Percentiles rank a stretch among this genome's conserved stretches.
Conservation (phyloP, 163 green algal species). For the Volvox carteri region DNA sequence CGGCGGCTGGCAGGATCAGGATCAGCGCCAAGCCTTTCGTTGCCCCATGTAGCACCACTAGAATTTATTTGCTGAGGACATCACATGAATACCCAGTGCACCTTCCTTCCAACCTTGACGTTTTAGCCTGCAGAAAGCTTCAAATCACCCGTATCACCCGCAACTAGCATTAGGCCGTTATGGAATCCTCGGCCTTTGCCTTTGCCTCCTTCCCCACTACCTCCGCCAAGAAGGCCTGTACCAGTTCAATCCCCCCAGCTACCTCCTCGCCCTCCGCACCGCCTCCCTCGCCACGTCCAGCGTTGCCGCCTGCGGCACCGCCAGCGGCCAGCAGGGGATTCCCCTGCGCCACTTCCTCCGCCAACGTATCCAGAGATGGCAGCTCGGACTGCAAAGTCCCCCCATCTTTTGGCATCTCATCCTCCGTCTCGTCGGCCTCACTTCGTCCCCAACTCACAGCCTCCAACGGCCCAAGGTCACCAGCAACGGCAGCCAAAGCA, state of each 20-base stretch:
- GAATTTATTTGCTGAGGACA: no score
- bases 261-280: neutral
- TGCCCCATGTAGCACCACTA: no score
- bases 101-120: no score
- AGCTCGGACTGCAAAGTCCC: neutral
- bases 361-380: neutral
- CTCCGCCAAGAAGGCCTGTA: constrained; percentile 3
- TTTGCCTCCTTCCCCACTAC: neutral
- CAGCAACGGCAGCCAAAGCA: no score
- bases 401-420: neutral
- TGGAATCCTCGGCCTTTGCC: neutral
- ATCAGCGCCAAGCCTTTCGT: no score
- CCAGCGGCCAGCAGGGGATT: neutral
- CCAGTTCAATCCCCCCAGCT: neutral
- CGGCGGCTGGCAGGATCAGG: no score
- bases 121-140: no score
- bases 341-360: neutral
- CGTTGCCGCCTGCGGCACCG: neutral
- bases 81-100: no score
- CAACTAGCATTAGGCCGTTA: neutral
- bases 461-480: no score
- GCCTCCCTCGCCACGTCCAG: neutral
- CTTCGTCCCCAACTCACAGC: neutral
- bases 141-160: no score
- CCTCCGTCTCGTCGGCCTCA: neutral